Evolutionary conservation across 192 early-diverging fungal species (phyloP).

Genomic region (Backusella mclennaniae): DNA sequence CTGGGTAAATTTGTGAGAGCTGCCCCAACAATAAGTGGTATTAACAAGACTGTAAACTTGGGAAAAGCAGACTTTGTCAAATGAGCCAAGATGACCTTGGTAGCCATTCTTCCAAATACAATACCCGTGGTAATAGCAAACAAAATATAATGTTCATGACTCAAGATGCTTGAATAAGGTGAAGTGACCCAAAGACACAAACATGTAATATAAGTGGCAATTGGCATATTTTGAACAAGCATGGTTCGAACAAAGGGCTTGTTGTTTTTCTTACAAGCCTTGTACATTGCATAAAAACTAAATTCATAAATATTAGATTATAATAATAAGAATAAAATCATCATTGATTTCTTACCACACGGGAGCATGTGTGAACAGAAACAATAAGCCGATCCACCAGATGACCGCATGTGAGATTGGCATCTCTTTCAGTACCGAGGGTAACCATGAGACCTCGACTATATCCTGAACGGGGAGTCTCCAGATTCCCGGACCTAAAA

Average conservation of each 20-base stretch:
- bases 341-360: constrained; percentile 32
- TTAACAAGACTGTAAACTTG: constrained; percentile 74
- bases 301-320: background rate
- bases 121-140: constrained; percentile 76
- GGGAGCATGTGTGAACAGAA: constrained; percentile 33
- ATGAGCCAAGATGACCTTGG: constrained; percentile 89
- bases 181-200: constrained; percentile 71
- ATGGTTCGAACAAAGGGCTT: constrained; percentile 55
- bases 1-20: constrained; percentile 63
- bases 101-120: constrained; percentile 84
- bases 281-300: constrained; percentile 39
- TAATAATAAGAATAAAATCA: background rate
- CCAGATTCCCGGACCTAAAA: constrained; percentile 27
- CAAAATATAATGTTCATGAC: constrained; percentile 67
- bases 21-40: constrained; percentile 74
- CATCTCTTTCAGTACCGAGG: constrained; percentile 2
- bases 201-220: constrained; percentile 57
- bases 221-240: constrained; percentile 63
- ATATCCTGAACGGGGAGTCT: constrained; percentile 7
- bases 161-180: constrained; percentile 66
- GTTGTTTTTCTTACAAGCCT: constrained; percentile 50
- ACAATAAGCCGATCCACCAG: constrained; percentile 15
- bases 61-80: constrained; percentile 83
- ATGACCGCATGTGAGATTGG: constrained; percentile 17
- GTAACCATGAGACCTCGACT: constrained; percentile 10